Evolutionary conservation across 2,329 filamentous ascomycete species (phyloP).

Genomic region (Teratosphaeria zuluensis): DNA sequence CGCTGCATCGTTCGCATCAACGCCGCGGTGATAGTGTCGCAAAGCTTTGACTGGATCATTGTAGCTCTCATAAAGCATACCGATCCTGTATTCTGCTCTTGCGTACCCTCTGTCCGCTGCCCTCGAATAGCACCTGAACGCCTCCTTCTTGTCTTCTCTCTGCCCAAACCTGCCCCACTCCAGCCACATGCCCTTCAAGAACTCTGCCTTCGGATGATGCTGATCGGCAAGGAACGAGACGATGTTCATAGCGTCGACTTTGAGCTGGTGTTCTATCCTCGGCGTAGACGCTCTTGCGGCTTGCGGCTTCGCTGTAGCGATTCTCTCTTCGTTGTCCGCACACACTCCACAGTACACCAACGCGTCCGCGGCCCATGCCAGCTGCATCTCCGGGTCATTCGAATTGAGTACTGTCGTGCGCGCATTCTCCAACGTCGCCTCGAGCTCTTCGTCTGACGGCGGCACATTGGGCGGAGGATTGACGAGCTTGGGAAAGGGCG

Average conservation of each 20-base stretch:
- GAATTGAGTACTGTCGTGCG: conserved; percentile 78
- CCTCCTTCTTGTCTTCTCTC: conserved; percentile 87
- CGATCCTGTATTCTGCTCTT: conserved; percentile 89
- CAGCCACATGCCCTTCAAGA: conserved; percentile 91
- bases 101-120: conserved; percentile 81
- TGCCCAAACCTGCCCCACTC: conserved; percentile 95
- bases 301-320: conserved; percentile 39
- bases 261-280: conserved; percentile 77
- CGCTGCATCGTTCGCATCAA: conserved; percentile 74
- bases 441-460: conserved; percentile 87
- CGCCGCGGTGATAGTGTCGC: conserved; percentile 77
- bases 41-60: conserved; percentile 88
- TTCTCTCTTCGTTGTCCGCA: conserved; percentile 63
- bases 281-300: conserved; percentile 64
- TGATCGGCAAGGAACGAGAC: conserved; percentile 84
- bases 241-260: conserved; percentile 82
- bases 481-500: conserved; percentile 78
- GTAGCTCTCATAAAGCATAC: conserved; percentile 94
- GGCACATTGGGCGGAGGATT: conserved; percentile 78
- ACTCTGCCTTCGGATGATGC: conserved; percentile 84
- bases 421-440: conserved; percentile 77
- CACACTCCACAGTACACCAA: conserved; percentile 80
- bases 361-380: conserved; percentile 92
- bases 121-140: conserved; percentile 74
- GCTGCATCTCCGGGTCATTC: conserved; percentile 90